Base-by-base conservation (phyloP, 2,329 filamentous ascomycete species). In the Colletotrichum chlorophyti region DNA sequence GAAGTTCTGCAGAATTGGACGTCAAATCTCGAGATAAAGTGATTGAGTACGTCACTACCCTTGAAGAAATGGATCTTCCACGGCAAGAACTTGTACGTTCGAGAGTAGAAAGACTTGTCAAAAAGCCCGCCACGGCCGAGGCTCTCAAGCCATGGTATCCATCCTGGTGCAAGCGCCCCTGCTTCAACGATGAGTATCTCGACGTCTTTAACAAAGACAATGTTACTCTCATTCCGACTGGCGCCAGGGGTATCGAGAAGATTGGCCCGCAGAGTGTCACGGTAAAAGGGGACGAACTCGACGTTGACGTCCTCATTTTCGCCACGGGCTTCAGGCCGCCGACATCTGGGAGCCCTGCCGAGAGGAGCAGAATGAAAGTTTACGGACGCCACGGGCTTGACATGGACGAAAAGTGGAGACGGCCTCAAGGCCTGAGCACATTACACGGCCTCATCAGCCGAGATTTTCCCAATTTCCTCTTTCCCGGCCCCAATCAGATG, bases 151-250 rank as follows among this genome's bases (percentile, higher is more conserved):
- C 84, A 0, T 87, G 82, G 81, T 89, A 88, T 65, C 78, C 81
- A 0, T 70, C 72, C 0, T 87, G 81, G 78, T 89, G 86, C 72
- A 89, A 89, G 68, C 79, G 86, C 0, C 85, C 86, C 0, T 79
- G 74, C 37, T 88, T 87, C 69, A 83, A 83, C 69, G 83, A 88
- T 64, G 76, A 79, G 3, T 88, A 85, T 64, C 76, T 88, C 0
- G 65, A 75, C 3, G 64, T 79, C 0, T 89, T 88, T 76, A 89
- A 89, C 69, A 65, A 66, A 17, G 68, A 75, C 0, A 81, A 86
- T 63, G 85, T 89, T 3, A 75, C 76, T 7, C 78, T 89, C 0
- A 73, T 89, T 9, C 83, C 89, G 66, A 88, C 84, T 0, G 69
- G 81, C 15, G 83, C 80, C 6, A 74, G 77, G 60, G 83, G 84